A percentile compares a stretch with the other conserved stretches of the same genome.
Conservation (phyloP, 495 filamentous ascomycete genomes). For the Hyaloscypha variabilis region DNA sequence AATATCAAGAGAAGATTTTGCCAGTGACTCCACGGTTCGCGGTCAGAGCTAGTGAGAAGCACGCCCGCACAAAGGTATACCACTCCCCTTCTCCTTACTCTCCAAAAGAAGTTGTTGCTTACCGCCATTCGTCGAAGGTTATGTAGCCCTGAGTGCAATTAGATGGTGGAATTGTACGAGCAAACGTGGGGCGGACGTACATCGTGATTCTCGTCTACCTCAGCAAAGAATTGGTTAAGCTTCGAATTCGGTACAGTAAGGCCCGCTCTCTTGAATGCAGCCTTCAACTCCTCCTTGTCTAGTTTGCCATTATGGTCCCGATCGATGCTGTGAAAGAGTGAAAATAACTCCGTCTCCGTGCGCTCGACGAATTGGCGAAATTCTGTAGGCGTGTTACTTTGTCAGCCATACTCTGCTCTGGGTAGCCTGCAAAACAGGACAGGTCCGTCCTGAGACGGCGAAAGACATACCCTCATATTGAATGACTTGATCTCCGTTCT, state of each 20-base stretch:
- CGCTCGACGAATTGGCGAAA: constrained; percentile 85
- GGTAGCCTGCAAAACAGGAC: not conserved
- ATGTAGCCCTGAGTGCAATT: constrained; percentile 55
- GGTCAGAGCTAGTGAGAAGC: not conserved
- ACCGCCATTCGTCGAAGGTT: constrained; percentile 96
- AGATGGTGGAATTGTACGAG: not conserved
- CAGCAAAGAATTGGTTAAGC: constrained; percentile 81
- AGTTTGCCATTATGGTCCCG: constrained; percentile 84
- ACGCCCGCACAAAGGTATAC: not conserved
- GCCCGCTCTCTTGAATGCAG: constrained; percentile 77
- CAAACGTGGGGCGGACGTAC: constrained; percentile 38
- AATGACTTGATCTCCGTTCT: constrained; percentile 84
- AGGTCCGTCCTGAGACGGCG: not conserved
- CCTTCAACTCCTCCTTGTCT: constrained; percentile 78
- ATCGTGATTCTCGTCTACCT: constrained; percentile 89
- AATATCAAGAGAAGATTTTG: not conserved
- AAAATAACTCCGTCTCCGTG: constrained; percentile 79
- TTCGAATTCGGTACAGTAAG: constrained; percentile 76
- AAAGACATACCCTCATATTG: constrained; percentile 74
- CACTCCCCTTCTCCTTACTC: not conserved
- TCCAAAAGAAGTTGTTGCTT: constrained; percentile 36
- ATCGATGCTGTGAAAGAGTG: constrained; percentile 87
- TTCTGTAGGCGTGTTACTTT: constrained; percentile 53
- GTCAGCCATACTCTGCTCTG: constrained; percentile 4
- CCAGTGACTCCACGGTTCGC: not conserved